Base-by-base conservation (phyloP, 495 filamentous ascomycete genomes). In the Poronia punctata region DNA sequence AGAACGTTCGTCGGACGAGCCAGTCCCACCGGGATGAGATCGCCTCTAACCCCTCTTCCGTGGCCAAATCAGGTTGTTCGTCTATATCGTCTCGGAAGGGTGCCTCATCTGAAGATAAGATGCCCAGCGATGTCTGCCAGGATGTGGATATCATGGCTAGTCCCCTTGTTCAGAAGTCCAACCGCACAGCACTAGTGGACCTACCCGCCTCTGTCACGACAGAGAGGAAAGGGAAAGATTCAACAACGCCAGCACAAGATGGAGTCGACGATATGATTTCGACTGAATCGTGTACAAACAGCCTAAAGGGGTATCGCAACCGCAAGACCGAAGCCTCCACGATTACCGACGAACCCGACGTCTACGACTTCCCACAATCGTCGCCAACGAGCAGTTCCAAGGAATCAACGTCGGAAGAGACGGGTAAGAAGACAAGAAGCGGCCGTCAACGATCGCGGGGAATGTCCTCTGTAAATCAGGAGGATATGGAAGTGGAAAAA, bases 311-410 rank as follows among this genome's bases (percentile, higher is more conserved):
- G 32, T 56, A 56, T 29, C 41, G 59, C 11, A 45, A 52, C 11
- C 44, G 53, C 17, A 54, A 60, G 25, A 50, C 32, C 5, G 52
- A 55, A 33, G 46, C 51, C 3, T 47, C 49, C 3, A 46, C 50
- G 43, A 31, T 45, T 15, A 40, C 48, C 22, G 46, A 53, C 25
- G 32, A 40, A 10, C 2, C 45, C 7, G 64, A 66, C 26, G 44
- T 63, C 1, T 68, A 68, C 46, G 57, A 65, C 29, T 66, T 68
- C 34, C 43, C 54, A n/a, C 49, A 39, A 32, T 56, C 52, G 7
- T 61, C 60, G 8, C 54, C 56, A 9, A 32, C 25, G 3, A 21
- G 7, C 22, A 47, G 44, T 7, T 17, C 23, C 33, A 52, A 38
- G 44, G 43, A 38, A 21, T 30, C 38, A 11, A 23, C 27, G 20